phyloP scores from a whole-genome alignment of 1,284 basidiomycete species.

The Porodaedalea pini region DNA sequence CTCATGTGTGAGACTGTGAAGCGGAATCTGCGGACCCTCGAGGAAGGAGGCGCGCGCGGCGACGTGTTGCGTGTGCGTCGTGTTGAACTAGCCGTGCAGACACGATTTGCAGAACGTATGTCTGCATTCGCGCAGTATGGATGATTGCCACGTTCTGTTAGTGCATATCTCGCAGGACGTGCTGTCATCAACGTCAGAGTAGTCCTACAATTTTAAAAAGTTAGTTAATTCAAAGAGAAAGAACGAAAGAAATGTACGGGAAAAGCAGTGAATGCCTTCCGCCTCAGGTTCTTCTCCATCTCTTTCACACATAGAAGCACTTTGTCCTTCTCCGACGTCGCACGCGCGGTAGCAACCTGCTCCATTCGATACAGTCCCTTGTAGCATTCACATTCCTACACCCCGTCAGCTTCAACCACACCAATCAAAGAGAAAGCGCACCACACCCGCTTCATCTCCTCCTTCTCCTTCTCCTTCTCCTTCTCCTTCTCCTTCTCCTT shows the following conservation, averaged over 20 bases:
- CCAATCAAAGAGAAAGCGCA: not conserved
- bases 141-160: conserved; percentile 11
- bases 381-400: not conserved
- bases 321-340: not conserved
- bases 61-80: conserved; percentile 47
- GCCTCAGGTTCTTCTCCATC: not conserved
- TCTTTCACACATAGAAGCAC: not conserved
- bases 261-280: not conserved
- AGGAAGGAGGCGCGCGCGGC: conserved; percentile 44
- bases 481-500: not conserved
- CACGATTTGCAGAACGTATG: conserved; percentile 66
- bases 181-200: conserved; percentile 6
- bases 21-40: conserved; percentile 25
- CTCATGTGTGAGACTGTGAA: not conserved
- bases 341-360: too few species aligned
- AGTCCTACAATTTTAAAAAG: not conserved
- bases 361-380: not conserved
- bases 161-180: conserved; percentile 14
- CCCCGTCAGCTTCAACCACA: too few species aligned
- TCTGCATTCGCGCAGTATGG: conserved; percentile 52
- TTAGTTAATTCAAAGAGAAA: not conserved
- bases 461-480: not conserved
- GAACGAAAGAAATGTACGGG: not conserved
- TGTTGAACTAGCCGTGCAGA: conserved; percentile 63
- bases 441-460: conserved; percentile 10